Base-by-base conservation (phyloP, 768 basidiomycete species). In the Tulasnella sp. region DNA sequence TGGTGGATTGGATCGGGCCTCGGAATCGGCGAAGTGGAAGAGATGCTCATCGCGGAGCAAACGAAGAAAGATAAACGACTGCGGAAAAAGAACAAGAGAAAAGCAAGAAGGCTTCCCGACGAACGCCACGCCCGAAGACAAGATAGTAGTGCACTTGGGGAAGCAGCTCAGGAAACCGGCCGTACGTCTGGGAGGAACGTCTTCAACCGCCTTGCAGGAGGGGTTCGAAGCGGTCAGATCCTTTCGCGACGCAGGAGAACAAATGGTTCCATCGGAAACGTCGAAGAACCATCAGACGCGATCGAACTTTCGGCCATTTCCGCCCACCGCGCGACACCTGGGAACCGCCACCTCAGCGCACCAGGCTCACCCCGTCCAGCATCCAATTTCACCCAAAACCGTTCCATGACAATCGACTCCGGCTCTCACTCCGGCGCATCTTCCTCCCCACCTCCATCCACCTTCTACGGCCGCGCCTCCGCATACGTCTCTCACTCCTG, bases 1-100 rank as follows among this genome's bases (percentile, higher is more conserved):
- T 98, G 96, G 96, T 98, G 95, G 95, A 94, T 95, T 17, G 96
- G 96, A 15, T 83, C 83, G 69, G 84, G 80, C n/a, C 89, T 92
- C 72, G 70, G 71, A 25, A 77, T 90, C 3, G 86, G 87, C 37
- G 91, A 91, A 78, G 86, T 93, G 70, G 90, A 92, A 79, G 87
- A 93, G 75, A 86, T 89, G 75, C 82, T 91, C 67, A 78, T 81
- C 36, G 84, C 83, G 72, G 78, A 80, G 83, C 84, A 7, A 78
- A 80, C 38, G 78, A 52, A 78, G 69, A 38, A 58, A 64, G 45
- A 77, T 42, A 64, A 74, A 69, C 49, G 74, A 54, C 25, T 49
- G 40, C 52, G 76, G 19, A 49, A 52, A 31, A 38, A 38, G 37
- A 31, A 37, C 1, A n/a, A 25, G 72, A 64, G 72, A 75, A 71